Base-by-base conservation (phyloP, 805 yeast genomes). In the Candida krabiensis region DNA sequence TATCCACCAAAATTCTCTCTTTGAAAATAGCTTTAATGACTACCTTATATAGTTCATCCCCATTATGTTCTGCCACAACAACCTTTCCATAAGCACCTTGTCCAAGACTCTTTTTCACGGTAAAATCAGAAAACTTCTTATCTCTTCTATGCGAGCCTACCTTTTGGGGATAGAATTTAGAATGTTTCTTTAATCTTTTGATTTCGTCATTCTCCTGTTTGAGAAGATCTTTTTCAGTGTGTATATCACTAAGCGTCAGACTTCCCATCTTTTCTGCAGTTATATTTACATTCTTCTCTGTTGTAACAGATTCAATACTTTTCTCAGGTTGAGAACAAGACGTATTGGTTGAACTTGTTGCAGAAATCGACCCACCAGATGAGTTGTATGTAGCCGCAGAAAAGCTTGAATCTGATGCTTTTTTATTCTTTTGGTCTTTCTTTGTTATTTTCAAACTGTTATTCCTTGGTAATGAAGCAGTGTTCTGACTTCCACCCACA, bases 71-170 rank as follows among this genome's bases (percentile, higher is more conserved):
- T 4, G 86, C 93, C 17, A 87, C 70, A 18, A 87, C 83, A 14
- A 93, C 99, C 56, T 87, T 86, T 9, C 99, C 99, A 56, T 93
- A 93, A 0, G 98, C 96, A 26, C 99, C 99, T 60, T 86, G 91
- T 1, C 99, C 99, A 80, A 93, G 78, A 45, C 80, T 78, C 57
- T 86, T 84, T 30, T 88, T 31, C 1, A 86, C 74, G 1, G 66
- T 62, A 52, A 87, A 93, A 57, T 89, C 96, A 0, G 72, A 59
- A 46, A 87, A 74, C 43, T 79, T 77, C 57, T 86, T 86, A 15
- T 74, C 79, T 37, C 96, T 73, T 53, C 93, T 76, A 38, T 70
- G 68, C 5, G 71, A 66, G 2, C 97, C 97, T 44, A 83, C 75
- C 26, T 64, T 58, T 12, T 71, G 70, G 0, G 83, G 83, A 72